Conservation (phyloP, 345 rosid genomes). For the Eucalyptus tenuipes region DNA sequence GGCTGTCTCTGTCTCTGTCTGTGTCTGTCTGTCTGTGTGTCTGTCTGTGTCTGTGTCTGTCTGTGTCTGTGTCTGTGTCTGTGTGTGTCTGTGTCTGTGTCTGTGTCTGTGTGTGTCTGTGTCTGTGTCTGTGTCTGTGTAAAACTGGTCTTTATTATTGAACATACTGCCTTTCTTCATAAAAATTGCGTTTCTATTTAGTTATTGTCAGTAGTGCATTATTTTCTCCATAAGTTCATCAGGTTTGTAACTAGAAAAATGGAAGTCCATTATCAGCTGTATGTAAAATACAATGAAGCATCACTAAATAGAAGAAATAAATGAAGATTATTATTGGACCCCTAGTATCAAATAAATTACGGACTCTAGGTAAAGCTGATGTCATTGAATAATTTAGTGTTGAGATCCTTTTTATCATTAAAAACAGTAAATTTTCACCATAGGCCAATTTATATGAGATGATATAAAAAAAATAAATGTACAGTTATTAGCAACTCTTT, state of each 20-base stretch:
- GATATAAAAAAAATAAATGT: not conserved
- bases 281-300: not conserved
- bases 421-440: not conserved
- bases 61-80: fast-evolving
- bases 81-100: too few species aligned
- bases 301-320: not conserved
- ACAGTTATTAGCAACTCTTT: not conserved
- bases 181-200: not conserved
- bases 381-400: not conserved
- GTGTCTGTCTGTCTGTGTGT: too few species aligned
- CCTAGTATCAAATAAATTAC: not conserved
- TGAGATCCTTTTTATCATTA: not conserved
- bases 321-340: not conserved
- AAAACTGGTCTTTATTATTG: not conserved
- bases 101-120: fast-evolving
- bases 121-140: fast-evolving
- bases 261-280: not conserved
- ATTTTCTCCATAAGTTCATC: not conserved
- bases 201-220: not conserved
- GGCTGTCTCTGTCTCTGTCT: too few species aligned
- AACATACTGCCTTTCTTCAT: not conserved
- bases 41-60: fast-evolving
- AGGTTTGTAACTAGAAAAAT: not conserved
- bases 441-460: not conserved
- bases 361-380: not conserved